A percentile compares a stretch with the other conserved stretches of the same genome.
Evolutionary conservation across 2,329 filamentous ascomycete species (phyloP).

Genomic region (Microdochium nivale): DNA sequence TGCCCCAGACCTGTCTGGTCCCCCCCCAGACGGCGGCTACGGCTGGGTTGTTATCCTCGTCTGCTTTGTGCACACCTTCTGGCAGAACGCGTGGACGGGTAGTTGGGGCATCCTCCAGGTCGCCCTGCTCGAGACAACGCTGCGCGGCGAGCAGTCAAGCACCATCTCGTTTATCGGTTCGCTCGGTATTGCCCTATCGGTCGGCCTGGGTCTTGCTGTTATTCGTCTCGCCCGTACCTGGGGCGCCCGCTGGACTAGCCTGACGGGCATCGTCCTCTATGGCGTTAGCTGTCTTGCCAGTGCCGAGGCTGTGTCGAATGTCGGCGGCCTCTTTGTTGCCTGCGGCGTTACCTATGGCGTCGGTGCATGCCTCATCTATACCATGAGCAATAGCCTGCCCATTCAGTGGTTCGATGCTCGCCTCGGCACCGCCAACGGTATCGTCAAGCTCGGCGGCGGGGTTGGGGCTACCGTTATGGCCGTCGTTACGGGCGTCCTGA

Average conservation of each 20-base stretch:
- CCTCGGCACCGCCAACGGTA: too few relatives aligned
- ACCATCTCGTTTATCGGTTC: conserved; percentile 6
- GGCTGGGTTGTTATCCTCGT: neutral
- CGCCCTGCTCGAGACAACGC: conserved; percentile 5
- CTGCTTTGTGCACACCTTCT: conserved; percentile 5
- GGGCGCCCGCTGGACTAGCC: neutral
- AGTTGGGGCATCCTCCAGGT: conserved; percentile 14
- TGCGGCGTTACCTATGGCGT: conserved; percentile 5
- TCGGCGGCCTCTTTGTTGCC: neutral
- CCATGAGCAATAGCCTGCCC: conserved; percentile 5
- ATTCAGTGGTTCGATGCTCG: conserved; percentile 8
- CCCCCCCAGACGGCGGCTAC: neutral
- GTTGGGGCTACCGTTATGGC: conserved; percentile 8
- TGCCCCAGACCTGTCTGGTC: too few relatives aligned
- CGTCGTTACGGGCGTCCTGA: conserved; percentile 4
- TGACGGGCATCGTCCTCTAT: neutral
- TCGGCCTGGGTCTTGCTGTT: conserved; percentile 8
- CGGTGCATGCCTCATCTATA: conserved; percentile 6
- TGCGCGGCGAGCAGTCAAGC: conserved; percentile 1
- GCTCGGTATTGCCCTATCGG: conserved; percentile 5
- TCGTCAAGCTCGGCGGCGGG: conserved; percentile 8
- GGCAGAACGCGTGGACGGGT: conserved; percentile 20
- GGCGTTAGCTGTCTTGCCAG: neutral
- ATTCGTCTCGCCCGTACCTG: neutral
- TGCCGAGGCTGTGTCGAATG: neutral